Base-by-base conservation (phyloP, 2,329 filamentous ascomycete genomes). In the Cadophora gregata region DNA sequence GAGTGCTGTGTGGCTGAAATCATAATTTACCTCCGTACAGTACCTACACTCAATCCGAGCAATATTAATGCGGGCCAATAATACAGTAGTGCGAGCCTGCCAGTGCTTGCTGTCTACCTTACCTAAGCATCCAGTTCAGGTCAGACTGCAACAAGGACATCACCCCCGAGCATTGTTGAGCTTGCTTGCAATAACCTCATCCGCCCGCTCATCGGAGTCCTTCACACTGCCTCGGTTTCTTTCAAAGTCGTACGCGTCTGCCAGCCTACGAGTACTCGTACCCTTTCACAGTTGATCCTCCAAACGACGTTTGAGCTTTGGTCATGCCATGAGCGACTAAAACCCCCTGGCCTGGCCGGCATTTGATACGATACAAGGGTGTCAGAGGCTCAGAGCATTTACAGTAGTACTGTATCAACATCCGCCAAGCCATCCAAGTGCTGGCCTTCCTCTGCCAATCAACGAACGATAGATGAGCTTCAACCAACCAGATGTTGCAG, bases 311-410 rank as follows among this genome's bases (percentile, higher is more conserved):
- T 36, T 59, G 56, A 60, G 58, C 25, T 19, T 36, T 5, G 25
- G 38, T 60, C 58, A 60, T 60, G 58, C 58, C 58, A 60, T 60
- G 58, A 60, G 25, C 8, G 21, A 47, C 27, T 48, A 29, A 31
- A 45, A 60, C 38, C 5, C 48, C 25, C 56, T 38, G n/a, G n/a
- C 58, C 53, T 47, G 58, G 38, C 38, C 58, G 58, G 58, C 58
- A 60, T 60, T 60, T 45, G 58, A 60, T 45, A 60, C 58, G 58
- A 60, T 45, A 60, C 58, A 60, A 60, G 58, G 58, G 58, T 60
- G 14, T 48, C 27, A 60, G 48, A 60, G 58, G 47, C 21, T 48
- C 27, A 60, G 48, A 60, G 27, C 58, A 60, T 60, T 60, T 47
- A n/a, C n/a, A n/a, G n/a, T n/a, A n/a, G n/a, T n/a, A n/a, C n/a